Base-by-base conservation (phyloP, 2,329 filamentous ascomycete genomes). In the Fusarium sacchari region DNA sequence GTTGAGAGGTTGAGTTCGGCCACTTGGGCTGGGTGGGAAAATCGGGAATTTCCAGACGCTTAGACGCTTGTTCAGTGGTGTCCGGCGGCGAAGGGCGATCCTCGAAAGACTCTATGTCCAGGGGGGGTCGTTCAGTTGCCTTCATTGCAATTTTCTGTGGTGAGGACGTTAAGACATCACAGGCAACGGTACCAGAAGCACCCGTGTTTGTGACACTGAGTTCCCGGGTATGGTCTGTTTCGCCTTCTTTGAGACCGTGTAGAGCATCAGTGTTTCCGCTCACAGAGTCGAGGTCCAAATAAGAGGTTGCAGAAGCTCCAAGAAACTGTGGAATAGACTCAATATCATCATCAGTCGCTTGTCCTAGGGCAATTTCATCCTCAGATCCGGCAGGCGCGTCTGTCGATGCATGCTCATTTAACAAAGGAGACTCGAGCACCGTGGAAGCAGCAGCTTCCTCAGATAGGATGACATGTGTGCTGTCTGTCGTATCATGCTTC, bases 401-500 rank as follows among this genome's bases (percentile, higher is more conserved):
- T 12, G 49, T 37, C 55, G 58, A 22, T n/a, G 32, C 30, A 43
- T 75, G 57, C 15, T 60, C 60, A n/a, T 37, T 39, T 49, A 44
- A 15, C 24, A 46, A 39, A 50, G 34, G 39, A 53, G 59, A 37
- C 18, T 65, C 60, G 24, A 17, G 30, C n/a, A 30, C 46, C 14
- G 39, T 56, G 20, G 49, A 26, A 37, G 24, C 20, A 34, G 60
- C 34, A n/a, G 40, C 37, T 49, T 72, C 55, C 43, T 57, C 43
- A 26, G 36, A 24, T n/a, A 43, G 12, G 46, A 61, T 67, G 32
- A 39, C 39, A 49, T 59, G 60, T n/a, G n/a, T 39, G 30, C 56
- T 72, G 26, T 32, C 50, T 62, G 66, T 65, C 50, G 64, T 67
- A n/a, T 71, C 30, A n/a, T 42, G n/a, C 32, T 74, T 63, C 36